Percentiles rank a stretch among this genome's conserved stretches.
Evolutionary conservation across 1,284 basidiomycete genomes (phyloP).

Genomic region (Lignosus rhinocerotis): DNA sequence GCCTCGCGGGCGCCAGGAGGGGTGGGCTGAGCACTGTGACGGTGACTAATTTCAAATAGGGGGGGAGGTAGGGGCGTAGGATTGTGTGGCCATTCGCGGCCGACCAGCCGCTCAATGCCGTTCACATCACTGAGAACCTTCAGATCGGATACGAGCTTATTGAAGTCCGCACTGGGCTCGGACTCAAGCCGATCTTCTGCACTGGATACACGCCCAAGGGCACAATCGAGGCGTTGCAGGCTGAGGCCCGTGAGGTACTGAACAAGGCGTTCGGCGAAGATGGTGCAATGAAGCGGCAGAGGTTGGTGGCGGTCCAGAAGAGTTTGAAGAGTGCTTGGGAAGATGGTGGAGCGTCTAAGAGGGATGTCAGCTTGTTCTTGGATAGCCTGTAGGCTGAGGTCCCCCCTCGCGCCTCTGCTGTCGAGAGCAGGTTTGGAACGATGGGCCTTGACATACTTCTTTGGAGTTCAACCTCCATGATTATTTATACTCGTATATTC

Average conservation of each 20-base stretch:
- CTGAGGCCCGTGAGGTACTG: constrained; percentile 21
- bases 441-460: no score
- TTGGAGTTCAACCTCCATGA: no score
- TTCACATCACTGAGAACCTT: constrained; percentile 22
- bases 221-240: constrained; percentile 25
- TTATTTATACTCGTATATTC: no score
- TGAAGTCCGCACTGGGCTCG: constrained; percentile 27
- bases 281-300: constrained; percentile 23
- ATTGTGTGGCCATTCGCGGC: constrained; percentile 28
- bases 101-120: constrained; percentile 29
- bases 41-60: no score
- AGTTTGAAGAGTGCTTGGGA: constrained; percentile 15
- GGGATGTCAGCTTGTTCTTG: constrained; percentile 13
- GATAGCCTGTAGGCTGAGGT: background rate
- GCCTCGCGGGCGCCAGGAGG: no score
- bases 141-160: constrained; percentile 31
- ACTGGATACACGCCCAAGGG: constrained; percentile 21
- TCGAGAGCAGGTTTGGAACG: no score
- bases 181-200: constrained; percentile 23
- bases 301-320: constrained; percentile 15
- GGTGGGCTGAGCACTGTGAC: no score
- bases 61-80: no score
- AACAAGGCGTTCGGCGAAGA: constrained; percentile 24
- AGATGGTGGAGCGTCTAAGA: constrained; percentile 13
- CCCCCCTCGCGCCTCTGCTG: no score